Conservation (phyloP, 805 yeast species). For the Cyberlindnera mrakii region DNA sequence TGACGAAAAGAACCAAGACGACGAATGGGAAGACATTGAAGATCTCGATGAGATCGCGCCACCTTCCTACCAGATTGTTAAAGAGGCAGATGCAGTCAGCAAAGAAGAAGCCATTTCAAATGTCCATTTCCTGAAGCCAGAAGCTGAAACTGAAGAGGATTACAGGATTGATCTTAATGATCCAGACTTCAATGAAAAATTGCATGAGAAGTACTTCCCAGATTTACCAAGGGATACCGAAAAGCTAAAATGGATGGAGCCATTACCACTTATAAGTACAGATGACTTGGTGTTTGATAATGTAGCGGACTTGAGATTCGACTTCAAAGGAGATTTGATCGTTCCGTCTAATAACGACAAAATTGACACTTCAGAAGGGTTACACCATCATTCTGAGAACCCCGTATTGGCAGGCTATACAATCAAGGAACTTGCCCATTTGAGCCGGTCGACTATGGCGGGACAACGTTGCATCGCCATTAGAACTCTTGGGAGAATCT, state of each 20-base stretch:
- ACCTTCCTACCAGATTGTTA: conserved; percentile 38
- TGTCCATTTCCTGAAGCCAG: conserved; percentile 65
- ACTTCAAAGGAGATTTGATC: conserved; percentile 76
- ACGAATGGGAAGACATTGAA: conserved; percentile 45
- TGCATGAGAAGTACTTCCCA: conserved; percentile 84
- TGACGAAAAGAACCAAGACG: conserved; percentile 20
- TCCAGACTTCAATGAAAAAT: conserved; percentile 69
- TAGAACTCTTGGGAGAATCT: conserved; percentile 78
- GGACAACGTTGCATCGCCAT: conserved; percentile 86
- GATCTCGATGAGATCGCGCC: conserved; percentile 48
- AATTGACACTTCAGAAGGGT: conserved; percentile 53
- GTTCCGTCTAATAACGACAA: conserved; percentile 44
- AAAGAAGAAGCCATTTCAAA: conserved; percentile 34
- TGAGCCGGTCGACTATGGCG: conserved; percentile 71
- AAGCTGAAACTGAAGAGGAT: conserved; percentile 25
- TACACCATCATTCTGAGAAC: conserved; percentile 87
- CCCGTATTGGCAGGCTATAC: conserved; percentile 94
- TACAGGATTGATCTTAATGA: conserved; percentile 56
- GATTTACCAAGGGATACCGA: conserved; percentile 79
- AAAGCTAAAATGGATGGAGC: conserved; percentile 89
- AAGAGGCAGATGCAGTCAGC: conserved; percentile 38
- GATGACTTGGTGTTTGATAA: conserved; percentile 31
- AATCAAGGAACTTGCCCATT: conserved; percentile 69
- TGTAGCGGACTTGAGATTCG: conserved; percentile 74
- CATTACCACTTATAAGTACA: conserved; percentile 41